phyloP scores from a whole-genome alignment of 768 basidiomycete species.

The Lentinula boryana region DNA sequence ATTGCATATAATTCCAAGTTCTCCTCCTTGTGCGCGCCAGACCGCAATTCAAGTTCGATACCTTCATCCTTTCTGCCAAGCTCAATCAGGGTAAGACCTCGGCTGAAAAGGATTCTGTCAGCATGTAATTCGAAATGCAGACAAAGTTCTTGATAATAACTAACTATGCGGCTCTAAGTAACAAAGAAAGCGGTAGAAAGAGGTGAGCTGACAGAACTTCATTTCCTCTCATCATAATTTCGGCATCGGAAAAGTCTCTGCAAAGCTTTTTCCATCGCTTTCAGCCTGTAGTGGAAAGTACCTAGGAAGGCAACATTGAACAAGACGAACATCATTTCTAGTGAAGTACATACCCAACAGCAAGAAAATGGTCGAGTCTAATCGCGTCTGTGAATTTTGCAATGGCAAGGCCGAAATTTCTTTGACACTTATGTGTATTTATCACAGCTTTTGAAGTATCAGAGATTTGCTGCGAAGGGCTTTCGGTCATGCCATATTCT shows the following conservation, averaged over 20 bases:
- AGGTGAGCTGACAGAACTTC: constrained; percentile 3
- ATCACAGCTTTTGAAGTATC: constrained; percentile 47
- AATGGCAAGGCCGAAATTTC: constrained; percentile 53
- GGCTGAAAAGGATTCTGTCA: constrained; percentile 11
- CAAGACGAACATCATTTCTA: background rate
- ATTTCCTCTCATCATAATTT: constrained; percentile 14
- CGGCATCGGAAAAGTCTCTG: constrained; percentile 12
- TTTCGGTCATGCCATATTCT: background rate
- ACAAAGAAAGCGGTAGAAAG: background rate
- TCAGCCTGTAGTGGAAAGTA: constrained; percentile 14
- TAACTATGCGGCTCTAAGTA: background rate
- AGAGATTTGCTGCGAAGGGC: constrained; percentile 5
- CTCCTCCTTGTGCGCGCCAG: background rate
- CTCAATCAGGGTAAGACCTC: constrained; percentile 7
- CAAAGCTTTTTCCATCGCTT: constrained; percentile 8
- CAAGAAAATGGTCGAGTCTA: constrained; percentile 53
- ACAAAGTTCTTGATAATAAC: constrained; percentile 13
- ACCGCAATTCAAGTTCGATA: background rate
- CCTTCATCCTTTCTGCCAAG: constrained; percentile 6
- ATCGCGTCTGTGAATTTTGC: constrained; percentile 51
- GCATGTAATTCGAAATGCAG: constrained; percentile 12
- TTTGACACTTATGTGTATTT: constrained; percentile 64
- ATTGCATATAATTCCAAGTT: background rate
- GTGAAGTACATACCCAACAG: constrained; percentile 44
- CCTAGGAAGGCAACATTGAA: background rate